These are phyloP conservation scores for Centaurea solstitialis DNA, from an alignment of 129 eudicot genomes.

Conservation along the genomic window DNA sequence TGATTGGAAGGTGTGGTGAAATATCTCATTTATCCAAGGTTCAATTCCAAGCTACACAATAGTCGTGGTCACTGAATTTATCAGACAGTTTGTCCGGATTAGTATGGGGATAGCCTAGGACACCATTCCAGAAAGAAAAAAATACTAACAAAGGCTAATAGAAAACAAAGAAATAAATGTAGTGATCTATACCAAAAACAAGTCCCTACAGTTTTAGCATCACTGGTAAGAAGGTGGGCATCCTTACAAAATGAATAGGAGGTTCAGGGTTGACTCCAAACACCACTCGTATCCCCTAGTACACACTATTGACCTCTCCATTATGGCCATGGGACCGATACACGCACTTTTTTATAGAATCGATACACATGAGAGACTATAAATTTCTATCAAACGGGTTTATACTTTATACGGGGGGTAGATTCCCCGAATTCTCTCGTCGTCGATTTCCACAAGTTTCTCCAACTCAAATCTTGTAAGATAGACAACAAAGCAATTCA, in stretches of 20 bases:
- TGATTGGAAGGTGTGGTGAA: too few relatives aligned
- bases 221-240: neutral
- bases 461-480: slow-evolving; percentile 30
- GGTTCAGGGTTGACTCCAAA: neutral
- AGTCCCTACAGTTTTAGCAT: neutral
- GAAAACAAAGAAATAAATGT: neutral
- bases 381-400: slow-evolving; percentile 11
- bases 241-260: neutral
- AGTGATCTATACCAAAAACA: neutral
- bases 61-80: too few relatives aligned
- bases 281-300: neutral
- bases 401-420: slow-evolving; percentile 39
- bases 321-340: neutral
- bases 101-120: too few relatives aligned
- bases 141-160: neutral
- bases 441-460: slow-evolving; percentile 33
- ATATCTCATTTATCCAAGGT: too few relatives aligned
- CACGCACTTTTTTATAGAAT: neutral
- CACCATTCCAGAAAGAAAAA: too few relatives aligned
- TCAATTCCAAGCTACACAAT: too few relatives aligned
- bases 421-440: slow-evolving; percentile 30
- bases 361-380: neutral
- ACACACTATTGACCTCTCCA: neutral
- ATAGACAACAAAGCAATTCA: slow-evolving; percentile 25
- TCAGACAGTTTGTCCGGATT: too few relatives aligned